A percentile compares a stretch with the other conserved stretches of the same genome.
Conservation (phyloP, 139 green algal genomes). For the Eudorina sp. region DNA sequence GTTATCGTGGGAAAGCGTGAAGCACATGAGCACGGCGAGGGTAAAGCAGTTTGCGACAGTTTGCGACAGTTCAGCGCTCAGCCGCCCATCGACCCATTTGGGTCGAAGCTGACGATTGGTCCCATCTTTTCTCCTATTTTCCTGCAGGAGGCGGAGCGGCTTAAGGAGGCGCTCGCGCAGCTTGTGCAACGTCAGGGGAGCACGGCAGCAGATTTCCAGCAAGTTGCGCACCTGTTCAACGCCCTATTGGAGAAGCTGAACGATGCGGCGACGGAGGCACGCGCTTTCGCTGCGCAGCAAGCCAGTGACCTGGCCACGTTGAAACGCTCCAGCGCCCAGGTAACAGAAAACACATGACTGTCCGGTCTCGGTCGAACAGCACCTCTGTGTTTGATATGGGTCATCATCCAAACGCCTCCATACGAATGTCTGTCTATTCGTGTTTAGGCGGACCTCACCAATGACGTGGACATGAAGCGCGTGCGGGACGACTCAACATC, state of each 20-base stretch:
- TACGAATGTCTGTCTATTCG: too few species aligned
- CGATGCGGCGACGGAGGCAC: conserved; percentile 68
- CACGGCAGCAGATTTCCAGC: conserved; percentile 28
- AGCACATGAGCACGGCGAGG: too few species aligned
- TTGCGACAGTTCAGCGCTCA: too few species aligned
- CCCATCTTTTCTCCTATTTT: background rate
- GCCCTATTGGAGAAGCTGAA: conserved; percentile 51
- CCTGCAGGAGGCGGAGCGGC: conserved; percentile 31
- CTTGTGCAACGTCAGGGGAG: background rate
- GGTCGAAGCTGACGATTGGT: too few species aligned
- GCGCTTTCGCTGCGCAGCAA: conserved; percentile 69
- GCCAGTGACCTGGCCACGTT: conserved; percentile 69
- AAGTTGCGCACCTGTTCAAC: conserved; percentile 6
- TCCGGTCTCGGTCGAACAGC: too few species aligned
- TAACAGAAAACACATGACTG: conserved; percentile 7
- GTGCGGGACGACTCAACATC: conserved; percentile 35
- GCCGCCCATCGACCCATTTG: too few species aligned
- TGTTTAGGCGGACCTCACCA: conserved; percentile 19
- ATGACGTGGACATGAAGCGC: conserved; percentile 68
- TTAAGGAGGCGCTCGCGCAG: background rate
- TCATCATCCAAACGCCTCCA: too few species aligned
- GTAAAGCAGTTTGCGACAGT: too few species aligned
- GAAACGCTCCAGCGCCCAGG: conserved; percentile 75
- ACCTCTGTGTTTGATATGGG: too few species aligned
- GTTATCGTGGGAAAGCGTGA: too few species aligned